A percentile compares a stretch with the other conserved stretches of the same genome.
Conservation (phyloP, 2,329 filamentous ascomycete species). For the Alternaria novae-zelandiae region DNA sequence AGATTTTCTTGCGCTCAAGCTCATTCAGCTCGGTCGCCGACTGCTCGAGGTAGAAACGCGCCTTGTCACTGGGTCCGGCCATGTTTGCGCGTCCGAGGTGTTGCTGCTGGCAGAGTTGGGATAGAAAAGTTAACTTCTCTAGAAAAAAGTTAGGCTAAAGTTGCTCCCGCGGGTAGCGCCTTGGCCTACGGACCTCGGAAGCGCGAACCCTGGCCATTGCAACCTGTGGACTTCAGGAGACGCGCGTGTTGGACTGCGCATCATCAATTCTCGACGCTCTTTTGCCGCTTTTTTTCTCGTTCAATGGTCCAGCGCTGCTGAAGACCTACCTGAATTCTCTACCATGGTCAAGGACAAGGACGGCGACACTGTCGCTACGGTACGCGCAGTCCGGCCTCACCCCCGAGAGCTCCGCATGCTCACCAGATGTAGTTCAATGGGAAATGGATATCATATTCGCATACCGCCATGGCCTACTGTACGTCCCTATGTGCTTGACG, state of each 20-base stretch:
- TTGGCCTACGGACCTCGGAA: constrained; percentile 29
- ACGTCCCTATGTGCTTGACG: constrained; percentile 4
- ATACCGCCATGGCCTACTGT: constrained; percentile 86
- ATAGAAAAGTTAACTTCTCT: constrained; percentile 26
- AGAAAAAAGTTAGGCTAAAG: constrained; percentile 24
- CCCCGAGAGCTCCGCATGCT: constrained; percentile 35
- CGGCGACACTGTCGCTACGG: constrained; percentile 66
- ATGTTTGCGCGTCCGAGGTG: constrained; percentile 56
- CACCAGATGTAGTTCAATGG: constrained; percentile 69
- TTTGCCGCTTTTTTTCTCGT: constrained; percentile 32
- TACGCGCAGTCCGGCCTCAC: constrained; percentile 46
- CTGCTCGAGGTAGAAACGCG: constrained; percentile 92
- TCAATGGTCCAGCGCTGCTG: constrained; percentile 18
- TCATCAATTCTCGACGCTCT: constrained; percentile 34
- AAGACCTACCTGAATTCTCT: constrained; percentile 7
- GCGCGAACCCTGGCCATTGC: constrained; percentile 25
- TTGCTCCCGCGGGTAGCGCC: constrained; percentile 26
- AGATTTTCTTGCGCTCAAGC: constrained; percentile 90
- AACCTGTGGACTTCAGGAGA: constrained; percentile 36
- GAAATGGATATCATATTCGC: constrained; percentile 87
- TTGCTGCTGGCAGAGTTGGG: constrained; percentile 14
- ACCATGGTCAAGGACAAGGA: constrained; percentile 68
- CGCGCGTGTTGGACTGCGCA: constrained; percentile 18
- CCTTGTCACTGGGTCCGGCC: constrained; percentile 89
- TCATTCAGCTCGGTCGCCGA: constrained; percentile 91